phyloP scores from a whole-genome alignment of 225 moss, liverwort and hornwort species.

The Straminergon stramineum region DNA sequence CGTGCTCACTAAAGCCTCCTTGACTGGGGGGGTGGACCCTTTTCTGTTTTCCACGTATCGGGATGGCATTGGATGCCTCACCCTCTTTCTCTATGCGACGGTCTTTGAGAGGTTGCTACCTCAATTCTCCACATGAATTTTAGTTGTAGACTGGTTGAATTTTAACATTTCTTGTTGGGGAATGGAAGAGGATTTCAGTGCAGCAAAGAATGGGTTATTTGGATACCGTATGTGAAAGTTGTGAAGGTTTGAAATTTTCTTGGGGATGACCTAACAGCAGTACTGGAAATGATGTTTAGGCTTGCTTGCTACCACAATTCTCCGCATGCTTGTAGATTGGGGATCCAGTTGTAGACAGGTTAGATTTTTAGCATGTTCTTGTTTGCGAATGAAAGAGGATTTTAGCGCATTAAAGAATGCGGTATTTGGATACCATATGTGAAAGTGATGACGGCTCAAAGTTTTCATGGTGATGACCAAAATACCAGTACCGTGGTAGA shows the following conservation, averaged over 20 bases:
- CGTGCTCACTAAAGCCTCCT: constrained; percentile 18
- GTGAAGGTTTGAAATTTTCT: not conserved
- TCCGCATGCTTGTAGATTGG: not conserved
- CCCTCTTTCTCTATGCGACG: constrained; percentile 13
- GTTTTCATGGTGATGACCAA: not conserved
- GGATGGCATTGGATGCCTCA: constrained; percentile 17
- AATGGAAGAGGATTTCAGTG: not conserved
- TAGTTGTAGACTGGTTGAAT: not conserved
- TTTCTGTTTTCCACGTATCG: constrained; percentile 40
- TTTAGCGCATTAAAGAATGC: not conserved
- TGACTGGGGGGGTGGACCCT: constrained; percentile 23
- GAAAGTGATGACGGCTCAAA: not conserved
- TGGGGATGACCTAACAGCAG: not conserved
- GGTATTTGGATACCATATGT: not conserved
- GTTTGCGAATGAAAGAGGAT: not conserved
- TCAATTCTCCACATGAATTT: not conserved
- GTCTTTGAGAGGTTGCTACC: constrained; percentile 13
- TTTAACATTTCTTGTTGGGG: not conserved
- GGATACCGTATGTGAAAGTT: not conserved
- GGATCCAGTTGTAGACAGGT: not conserved
- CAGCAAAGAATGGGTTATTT: not conserved
- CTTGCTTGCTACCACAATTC: not conserved
- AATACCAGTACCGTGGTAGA: not conserved
- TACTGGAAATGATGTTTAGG: not conserved
- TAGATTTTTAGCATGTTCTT: not conserved